phyloP scores from a whole-genome alignment of 805 yeast species.

The Nakazawaea anatomiae region DNA sequence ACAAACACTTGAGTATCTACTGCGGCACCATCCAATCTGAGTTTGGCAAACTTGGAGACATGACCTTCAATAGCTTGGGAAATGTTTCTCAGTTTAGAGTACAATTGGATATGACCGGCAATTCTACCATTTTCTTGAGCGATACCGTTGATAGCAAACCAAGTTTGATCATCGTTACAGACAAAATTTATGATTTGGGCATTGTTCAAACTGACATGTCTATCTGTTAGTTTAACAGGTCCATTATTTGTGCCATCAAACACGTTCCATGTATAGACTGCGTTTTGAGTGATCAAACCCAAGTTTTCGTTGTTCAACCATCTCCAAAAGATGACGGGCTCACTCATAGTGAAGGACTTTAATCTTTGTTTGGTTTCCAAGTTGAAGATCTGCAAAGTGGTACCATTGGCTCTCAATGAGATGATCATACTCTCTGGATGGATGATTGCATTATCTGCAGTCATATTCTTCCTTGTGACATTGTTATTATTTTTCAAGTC shows the following conservation, averaged over 20 bases:
- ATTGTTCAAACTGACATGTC: constrained; percentile 73
- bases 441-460: constrained; percentile 97
- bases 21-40: constrained; percentile 69
- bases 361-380: constrained; percentile 81
- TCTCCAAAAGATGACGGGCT: constrained; percentile 92
- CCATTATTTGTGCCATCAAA: constrained; percentile 75
- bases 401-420: constrained; percentile 92
- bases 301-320: constrained; percentile 74
- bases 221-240: constrained; percentile 76
- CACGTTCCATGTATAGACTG: constrained; percentile 76
- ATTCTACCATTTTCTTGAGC: constrained; percentile 91
- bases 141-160: constrained; percentile 96
- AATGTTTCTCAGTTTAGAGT: constrained; percentile 79
- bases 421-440: constrained; percentile 87
- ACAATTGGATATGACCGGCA: constrained; percentile 94
- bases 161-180: constrained; percentile 70
- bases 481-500: constrained; percentile 75
- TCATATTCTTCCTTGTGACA: constrained; percentile 86
- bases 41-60: constrained; percentile 81
- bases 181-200: constrained; percentile 90
- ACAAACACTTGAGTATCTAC: constrained; percentile 82
- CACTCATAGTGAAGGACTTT: constrained; percentile 78
- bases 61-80: constrained; percentile 98
- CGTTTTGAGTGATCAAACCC: constrained; percentile 78
- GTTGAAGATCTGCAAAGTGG: constrained; percentile 92